Percentiles rank a stretch among this genome's conserved stretches.
phyloP scores from a whole-genome alignment of 257 asterid genomes.

The Misopates orontium region DNA sequence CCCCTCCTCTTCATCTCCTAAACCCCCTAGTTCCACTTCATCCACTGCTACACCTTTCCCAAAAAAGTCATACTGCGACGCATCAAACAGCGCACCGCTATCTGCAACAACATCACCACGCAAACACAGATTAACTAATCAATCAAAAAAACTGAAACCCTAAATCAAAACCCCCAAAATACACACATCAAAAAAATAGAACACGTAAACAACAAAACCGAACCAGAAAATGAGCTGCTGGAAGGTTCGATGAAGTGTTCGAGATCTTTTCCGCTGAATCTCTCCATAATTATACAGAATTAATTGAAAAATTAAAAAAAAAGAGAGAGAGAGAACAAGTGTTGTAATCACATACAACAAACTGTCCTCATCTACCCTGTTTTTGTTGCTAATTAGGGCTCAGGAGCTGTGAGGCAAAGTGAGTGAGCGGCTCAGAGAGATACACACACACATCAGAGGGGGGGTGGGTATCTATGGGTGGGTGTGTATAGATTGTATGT shows the following conservation, averaged over 20 bases:
- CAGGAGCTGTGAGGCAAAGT: too few species aligned
- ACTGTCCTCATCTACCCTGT: constrained; percentile 24
- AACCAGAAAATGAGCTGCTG: constrained; percentile 58
- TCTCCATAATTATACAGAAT: constrained; percentile 59
- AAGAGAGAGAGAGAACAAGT: constrained; percentile 18
- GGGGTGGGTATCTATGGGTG: too few species aligned
- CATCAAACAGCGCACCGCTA: constrained; percentile 58
- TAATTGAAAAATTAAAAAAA: constrained; percentile 6
- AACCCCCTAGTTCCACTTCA: constrained; percentile 75
- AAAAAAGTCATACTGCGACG: constrained; percentile 82
- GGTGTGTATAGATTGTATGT: constrained; percentile 15
- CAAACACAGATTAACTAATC: neutral
- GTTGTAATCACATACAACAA: constrained; percentile 22
- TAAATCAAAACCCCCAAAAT: neutral
- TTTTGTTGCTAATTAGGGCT: constrained; percentile 33
- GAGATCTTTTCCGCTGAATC: constrained; percentile 52
- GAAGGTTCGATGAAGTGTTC: constrained; percentile 35
- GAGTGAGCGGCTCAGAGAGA: too few species aligned
- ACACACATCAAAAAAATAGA: neutral
- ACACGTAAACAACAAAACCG: constrained; percentile 22
- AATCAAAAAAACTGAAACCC: neutral
- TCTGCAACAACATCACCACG: constrained; percentile 43
- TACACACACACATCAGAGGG: too few species aligned
- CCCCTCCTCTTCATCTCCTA: constrained; percentile 68
- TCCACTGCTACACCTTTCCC: constrained; percentile 58